Conservation (phyloP, 805 yeast genomes). For the Sungouiella blattae region DNA sequence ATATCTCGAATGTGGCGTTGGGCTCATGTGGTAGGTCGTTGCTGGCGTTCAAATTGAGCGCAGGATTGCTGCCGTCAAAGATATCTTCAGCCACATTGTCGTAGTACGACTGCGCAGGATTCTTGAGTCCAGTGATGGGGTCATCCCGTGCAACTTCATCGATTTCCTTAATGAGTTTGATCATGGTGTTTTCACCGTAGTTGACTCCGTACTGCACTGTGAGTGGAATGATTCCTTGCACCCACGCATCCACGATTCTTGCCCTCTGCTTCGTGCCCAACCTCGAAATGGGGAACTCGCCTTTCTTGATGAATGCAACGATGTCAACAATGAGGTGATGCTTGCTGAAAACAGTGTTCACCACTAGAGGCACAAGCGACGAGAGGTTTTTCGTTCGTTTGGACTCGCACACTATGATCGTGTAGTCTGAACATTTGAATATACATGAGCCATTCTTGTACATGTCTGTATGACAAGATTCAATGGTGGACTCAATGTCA, state of each 20-base stretch:
- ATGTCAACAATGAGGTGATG: constrained; percentile 84
- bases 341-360: constrained; percentile 69
- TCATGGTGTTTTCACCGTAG: constrained; percentile 64
- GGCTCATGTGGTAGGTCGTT: constrained; percentile 1
- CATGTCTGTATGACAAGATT: constrained; percentile 49
- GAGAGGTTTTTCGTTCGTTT: constrained; percentile 52
- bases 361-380: constrained; percentile 78
- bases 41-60: constrained; percentile 27
- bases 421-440: constrained; percentile 77
- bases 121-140: constrained; percentile 37
- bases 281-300: constrained; percentile 64
- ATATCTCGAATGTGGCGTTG: constrained; percentile 13
- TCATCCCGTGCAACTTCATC: constrained; percentile 40
- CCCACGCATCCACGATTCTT: constrained; percentile 55
- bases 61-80: constrained; percentile 29
- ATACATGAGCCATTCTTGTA: constrained; percentile 61
- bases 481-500: constrained; percentile 64
- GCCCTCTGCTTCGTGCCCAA: constrained; percentile 77
- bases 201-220: constrained; percentile 48
- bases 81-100: constrained; percentile 27
- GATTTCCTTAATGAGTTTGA: constrained; percentile 54
- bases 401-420: constrained; percentile 70
- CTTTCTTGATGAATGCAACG: constrained; percentile 69
- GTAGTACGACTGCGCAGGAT: constrained; percentile 42
- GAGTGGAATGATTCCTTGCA: constrained; percentile 42